Evolutionary conservation across 495 filamentous ascomycete genomes (phyloP), one percentile per base, ranked within the genome.

Genomic region (Xylaria venustula): DNA sequence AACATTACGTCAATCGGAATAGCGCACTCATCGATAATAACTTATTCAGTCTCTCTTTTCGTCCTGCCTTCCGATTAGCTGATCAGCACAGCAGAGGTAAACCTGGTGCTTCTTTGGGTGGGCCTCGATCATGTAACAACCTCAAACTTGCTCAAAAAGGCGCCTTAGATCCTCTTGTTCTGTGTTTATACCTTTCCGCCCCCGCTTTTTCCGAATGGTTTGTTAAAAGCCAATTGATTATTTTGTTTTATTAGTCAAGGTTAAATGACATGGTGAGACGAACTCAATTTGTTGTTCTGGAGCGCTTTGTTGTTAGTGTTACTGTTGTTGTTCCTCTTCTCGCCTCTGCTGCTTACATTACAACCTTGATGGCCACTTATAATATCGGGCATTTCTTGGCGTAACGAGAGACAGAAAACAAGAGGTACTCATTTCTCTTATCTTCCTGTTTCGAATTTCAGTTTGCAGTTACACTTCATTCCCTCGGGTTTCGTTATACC

Each of bases 61-160:
- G 32, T n/a, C 26, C 25, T 32, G 7, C 23, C 48, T 51, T 2
- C 20, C 9, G 4, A 22, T 30, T 12, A 25, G 7, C 12, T 20
- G 20, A 34, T 5, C 30, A 34, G 30, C 30, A 34, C 30, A 5
- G 30, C 11, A 5, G 30, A 5, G 30, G 30, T 34, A 5, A 26
- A 15, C 36, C 15, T 49, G 55, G 30, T 11, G 42, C 15, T 50
- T 50, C 14, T 34, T 58, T 59, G 45, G 23, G 56, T 59, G 56
- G 56, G 44, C 44, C 36, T 20, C 25, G n/a, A 37, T 8, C 17
- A 40, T 36, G 26, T 17, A 26, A 48, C 32, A 23, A 20, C 25
- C 51, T n/a, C 51, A 54, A 53, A 52, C 49, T 61, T 61, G 58
- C 51, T 53, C 58, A 61, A 42, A 60, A 40, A 28, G 19, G 6